A percentile compares a stretch with the other conserved stretches of the same genome.
Conservation (phyloP, 768 basidiomycete species). For the Serendipita vermifera region DNA sequence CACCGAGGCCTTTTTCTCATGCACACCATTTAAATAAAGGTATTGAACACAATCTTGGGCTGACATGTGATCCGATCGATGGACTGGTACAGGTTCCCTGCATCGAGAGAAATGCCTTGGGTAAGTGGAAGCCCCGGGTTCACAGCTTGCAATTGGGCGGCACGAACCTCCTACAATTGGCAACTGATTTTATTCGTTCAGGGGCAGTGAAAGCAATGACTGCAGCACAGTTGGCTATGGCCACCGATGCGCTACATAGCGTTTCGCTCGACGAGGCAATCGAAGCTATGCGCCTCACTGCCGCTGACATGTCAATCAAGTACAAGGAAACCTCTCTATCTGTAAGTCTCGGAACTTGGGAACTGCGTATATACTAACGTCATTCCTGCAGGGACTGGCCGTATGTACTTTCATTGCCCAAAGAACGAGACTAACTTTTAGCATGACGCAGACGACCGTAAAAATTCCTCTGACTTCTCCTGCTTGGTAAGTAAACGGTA, state of each 20-base stretch:
- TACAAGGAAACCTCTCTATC: conserved; percentile 94
- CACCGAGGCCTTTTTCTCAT: too few species aligned
- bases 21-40: too few species aligned
- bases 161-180: too few species aligned
- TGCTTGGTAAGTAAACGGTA: conserved; percentile 53
- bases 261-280: conserved; percentile 91
- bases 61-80: conserved; percentile 92
- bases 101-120: conserved; percentile 80
- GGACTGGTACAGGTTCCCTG: conserved; percentile 92
- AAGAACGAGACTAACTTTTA: conserved; percentile 21
- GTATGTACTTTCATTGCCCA: conserved; percentile 27
- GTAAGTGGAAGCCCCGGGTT: conserved; percentile 36
- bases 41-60: conserved; percentile 17
- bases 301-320: conserved; percentile 80
- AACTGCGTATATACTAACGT: conserved; percentile 1
- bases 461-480: conserved; percentile 77
- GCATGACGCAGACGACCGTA: conserved; percentile 66
- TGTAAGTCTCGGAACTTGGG: conserved; percentile 30
- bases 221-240: conserved; percentile 89
- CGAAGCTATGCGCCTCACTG: conserved; percentile 86
- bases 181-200: conserved; percentile 10
- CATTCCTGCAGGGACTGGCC: conserved; percentile 38
- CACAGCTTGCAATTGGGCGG: neutral
- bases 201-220: conserved; percentile 81
- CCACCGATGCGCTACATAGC: conserved; percentile 73